These are phyloP conservation scores for Pseudopyricularia javanii DNA, from an alignment of 2,329 filamentous ascomycete species.

Conservation along the genomic window DNA sequence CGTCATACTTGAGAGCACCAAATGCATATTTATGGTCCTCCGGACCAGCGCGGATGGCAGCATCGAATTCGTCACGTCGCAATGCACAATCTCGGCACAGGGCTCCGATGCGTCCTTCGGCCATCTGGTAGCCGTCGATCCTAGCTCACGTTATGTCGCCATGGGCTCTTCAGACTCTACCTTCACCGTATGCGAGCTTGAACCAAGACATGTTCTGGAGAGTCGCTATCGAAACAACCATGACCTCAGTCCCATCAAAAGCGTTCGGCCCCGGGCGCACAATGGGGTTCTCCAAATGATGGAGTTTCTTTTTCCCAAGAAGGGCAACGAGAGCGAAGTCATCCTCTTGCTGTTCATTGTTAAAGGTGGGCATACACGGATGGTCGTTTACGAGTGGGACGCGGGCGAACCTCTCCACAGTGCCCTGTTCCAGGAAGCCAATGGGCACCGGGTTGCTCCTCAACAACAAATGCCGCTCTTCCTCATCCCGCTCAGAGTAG, in stretches of 20 bases:
- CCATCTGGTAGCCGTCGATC: constrained; percentile 65
- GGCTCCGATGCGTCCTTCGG: constrained; percentile 16
- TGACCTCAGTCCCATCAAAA: constrained; percentile 46
- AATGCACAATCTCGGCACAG: constrained; percentile 6
- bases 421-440: constrained; percentile 32
- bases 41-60: constrained; percentile 27
- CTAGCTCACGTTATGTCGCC: constrained; percentile 55
- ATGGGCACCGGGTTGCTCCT: constrained; percentile 35
- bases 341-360: constrained; percentile 60
- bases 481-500: constrained; percentile 58
- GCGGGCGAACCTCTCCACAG: constrained; percentile 31
- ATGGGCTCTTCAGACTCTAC: constrained; percentile 58
- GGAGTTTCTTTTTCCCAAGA: constrained; percentile 67
- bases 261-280: constrained; percentile 29
- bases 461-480: constrained; percentile 51
- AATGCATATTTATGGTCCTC: constrained; percentile 68
- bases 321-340: constrained; percentile 55
- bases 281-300: constrained; percentile 73
- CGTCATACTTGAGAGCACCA: constrained; percentile 60
- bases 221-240: constrained; percentile 30
- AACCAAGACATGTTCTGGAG: constrained; percentile 38
- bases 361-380: constrained; percentile 32
- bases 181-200: constrained; percentile 61
- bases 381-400: constrained; percentile 51
- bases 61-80: constrained; percentile 49